Evolutionary conservation across 176 grass and related monocot species (phyloP).

Genomic region (Sorghum bicolor): Sorghum_bicolor_NCBIv3 NC_012878.2:47849001-47849500

Average conservation of each 20-base stretch:
- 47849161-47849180: slow-evolving; percentile 48
- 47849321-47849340: background rate
- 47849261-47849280: background rate
- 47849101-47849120: slow-evolving; percentile 90
- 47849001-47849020: slow-evolving; percentile 78
- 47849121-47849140: slow-evolving; percentile 75
- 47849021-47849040: slow-evolving; percentile 59
- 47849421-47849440: background rate
- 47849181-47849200: background rate
- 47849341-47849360: background rate
- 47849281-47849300: background rate
- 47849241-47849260: slow-evolving; percentile 18
- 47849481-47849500: slow-evolving; percentile 93
- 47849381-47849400: background rate
- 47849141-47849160: slow-evolving; percentile 84
- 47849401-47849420: background rate
- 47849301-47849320: background rate
- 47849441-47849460: slow-evolving; percentile 1
- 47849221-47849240: background rate
- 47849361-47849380: background rate
- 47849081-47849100: slow-evolving; percentile 77
- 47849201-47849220: background rate
- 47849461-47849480: slow-evolving; percentile 80
- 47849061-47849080: slow-evolving; percentile 68
- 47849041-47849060: slow-evolving; percentile 83